Evolutionary conservation across 2,329 filamentous ascomycete species (phyloP).

Genomic region (Cordyceps militaris): DNA sequence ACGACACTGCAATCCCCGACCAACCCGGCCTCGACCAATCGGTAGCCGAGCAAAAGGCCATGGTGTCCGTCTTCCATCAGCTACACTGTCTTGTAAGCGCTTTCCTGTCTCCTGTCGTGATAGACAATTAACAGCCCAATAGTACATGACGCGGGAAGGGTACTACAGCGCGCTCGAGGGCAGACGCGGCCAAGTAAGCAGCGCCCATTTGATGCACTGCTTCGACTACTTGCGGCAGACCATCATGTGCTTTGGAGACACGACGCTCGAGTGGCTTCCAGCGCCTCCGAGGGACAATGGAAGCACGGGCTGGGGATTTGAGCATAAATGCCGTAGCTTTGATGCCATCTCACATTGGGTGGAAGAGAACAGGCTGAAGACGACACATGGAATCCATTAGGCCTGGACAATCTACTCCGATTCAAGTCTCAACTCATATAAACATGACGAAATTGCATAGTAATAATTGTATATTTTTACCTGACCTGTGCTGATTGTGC

Average conservation of each 20-base stretch:
- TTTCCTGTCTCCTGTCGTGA: neutral
- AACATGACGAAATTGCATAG: too few relatives aligned
- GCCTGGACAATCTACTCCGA: too few relatives aligned
- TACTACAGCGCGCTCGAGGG: conserved; percentile 17
- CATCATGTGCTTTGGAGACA: conserved; percentile 40
- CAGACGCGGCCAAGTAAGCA: neutral
- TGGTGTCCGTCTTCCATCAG: neutral
- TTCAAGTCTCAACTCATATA: too few relatives aligned
- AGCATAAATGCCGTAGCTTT: conserved; percentile 22
- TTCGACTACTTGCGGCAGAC: conserved; percentile 41
- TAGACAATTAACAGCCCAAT: neutral
- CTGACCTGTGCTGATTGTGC: too few relatives aligned
- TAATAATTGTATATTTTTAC: too few relatives aligned
- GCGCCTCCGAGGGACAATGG: neutral
- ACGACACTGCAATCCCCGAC: neutral
- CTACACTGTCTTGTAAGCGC: neutral
- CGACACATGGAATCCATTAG: neutral
- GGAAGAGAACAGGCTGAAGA: conserved; percentile 12
- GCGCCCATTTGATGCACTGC: conserved; percentile 39
- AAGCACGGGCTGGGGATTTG: conserved; percentile 16
- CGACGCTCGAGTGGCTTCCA: conserved; percentile 35
- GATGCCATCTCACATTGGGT: conserved; percentile 20
- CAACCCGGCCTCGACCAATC: neutral
- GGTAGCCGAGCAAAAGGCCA: neutral
- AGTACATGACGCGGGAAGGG: conserved; percentile 13